phyloP scores from a whole-genome alignment of 345 rosid species.

The Psidium friedrichsthalianum region DNA sequence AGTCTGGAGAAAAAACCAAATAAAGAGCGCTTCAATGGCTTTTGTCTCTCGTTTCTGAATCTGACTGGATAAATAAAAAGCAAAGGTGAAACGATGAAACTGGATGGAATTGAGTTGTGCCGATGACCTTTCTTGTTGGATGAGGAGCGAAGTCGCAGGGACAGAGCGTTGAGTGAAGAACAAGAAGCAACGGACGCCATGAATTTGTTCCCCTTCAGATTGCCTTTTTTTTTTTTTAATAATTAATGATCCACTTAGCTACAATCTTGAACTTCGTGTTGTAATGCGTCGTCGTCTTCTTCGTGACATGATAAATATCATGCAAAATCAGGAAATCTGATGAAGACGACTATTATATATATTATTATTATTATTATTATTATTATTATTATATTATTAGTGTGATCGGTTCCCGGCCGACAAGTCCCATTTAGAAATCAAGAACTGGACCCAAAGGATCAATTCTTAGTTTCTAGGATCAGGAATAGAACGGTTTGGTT shows the following conservation, averaged over 20 bases:
- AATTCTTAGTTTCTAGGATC: too few species aligned
- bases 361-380: too few species aligned
- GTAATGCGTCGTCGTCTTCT: background rate
- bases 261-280: background rate
- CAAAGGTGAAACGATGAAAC: background rate
- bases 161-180: conserved; percentile 25
- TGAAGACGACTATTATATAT: too few species aligned
- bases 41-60: background rate
- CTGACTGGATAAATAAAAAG: background rate
- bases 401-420: too few species aligned
- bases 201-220: background rate
- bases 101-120: background rate
- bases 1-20: background rate
- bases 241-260: background rate
- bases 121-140: conserved; percentile 3
- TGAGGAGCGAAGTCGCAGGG: conserved; percentile 8
- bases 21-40: background rate
- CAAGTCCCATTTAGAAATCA: too few species aligned
- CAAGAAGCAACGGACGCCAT: conserved; percentile 21
- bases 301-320: background rate
- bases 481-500: too few species aligned
- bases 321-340: background rate
- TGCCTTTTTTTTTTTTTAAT: background rate
- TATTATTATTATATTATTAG: too few species aligned
- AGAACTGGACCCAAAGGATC: too few species aligned